phyloP scores from a whole-genome alignment of 164 flowering plant species.

The Stephania cephalantha region DNA sequence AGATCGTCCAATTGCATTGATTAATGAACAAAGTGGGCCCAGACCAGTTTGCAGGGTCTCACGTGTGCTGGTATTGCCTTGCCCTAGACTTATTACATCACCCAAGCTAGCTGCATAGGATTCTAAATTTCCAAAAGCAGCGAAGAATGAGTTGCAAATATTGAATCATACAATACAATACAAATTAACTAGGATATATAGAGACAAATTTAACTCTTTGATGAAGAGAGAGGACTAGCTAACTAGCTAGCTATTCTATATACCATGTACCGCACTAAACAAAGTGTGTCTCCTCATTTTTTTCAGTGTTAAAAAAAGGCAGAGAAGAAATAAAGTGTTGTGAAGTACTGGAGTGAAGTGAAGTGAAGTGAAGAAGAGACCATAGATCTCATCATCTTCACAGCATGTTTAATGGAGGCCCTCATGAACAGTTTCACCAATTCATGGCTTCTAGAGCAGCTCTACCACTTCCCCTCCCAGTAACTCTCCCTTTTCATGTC shows the following conservation, averaged over 20 bases:
- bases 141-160: constrained; percentile 5
- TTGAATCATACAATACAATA: constrained; percentile 1
- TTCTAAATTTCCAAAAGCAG: constrained; percentile 28
- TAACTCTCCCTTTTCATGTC: constrained; percentile 21
- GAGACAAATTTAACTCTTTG: background rate
- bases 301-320: background rate
- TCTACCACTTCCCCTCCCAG: constrained; percentile 7
- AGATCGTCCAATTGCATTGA: constrained; percentile 3
- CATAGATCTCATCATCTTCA: background rate
- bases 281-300: background rate
- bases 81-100: constrained; percentile 36
- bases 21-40: constrained; percentile 4
- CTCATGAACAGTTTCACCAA: constrained; percentile 49
- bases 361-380: background rate
- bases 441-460: constrained; percentile 38
- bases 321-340: background rate
- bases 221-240: background rate
- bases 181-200: constrained; percentile 15
- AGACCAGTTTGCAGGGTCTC: constrained; percentile 13
- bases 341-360: no score
- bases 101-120: constrained; percentile 38
- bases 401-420: constrained; percentile 56
- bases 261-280: background rate
- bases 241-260: background rate
- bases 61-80: constrained; percentile 20